These are phyloP conservation scores for Xylaria sp. DNA, from an alignment of 2,329 filamentous ascomycete species.

Conservation along the genomic window DNA sequence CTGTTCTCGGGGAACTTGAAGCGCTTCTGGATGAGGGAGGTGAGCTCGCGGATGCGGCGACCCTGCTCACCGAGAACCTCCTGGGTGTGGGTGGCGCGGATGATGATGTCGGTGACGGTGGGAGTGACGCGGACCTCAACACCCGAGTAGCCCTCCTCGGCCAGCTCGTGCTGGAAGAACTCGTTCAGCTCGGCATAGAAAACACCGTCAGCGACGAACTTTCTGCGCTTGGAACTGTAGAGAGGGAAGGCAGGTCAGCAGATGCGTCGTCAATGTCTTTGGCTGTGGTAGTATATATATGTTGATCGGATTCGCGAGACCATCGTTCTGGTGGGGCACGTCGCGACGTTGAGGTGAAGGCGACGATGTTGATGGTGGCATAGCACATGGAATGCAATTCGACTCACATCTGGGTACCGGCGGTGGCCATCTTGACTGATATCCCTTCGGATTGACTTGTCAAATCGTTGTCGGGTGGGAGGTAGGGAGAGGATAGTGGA, in stretches of 20 bases:
- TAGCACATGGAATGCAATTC: background rate
- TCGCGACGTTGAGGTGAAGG: slow-evolving; percentile 4
- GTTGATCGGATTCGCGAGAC: background rate
- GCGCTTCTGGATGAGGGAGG: slow-evolving; percentile 99
- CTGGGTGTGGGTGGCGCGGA: slow-evolving; percentile 99
- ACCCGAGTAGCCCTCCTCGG: slow-evolving; percentile 99
- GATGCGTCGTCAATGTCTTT: background rate
- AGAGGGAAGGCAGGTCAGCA: slow-evolving; percentile 21
- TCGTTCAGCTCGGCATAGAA: slow-evolving; percentile 99
- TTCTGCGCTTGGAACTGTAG: slow-evolving; percentile 80
- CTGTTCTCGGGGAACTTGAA: slow-evolving; percentile 99
- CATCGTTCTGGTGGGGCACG: slow-evolving; percentile 6
- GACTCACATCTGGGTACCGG: slow-evolving; percentile 58
- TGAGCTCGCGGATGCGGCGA: slow-evolving; percentile 99
- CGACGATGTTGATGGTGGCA: too few relatives aligned
- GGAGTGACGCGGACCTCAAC: slow-evolving; percentile 99
- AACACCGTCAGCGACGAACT: slow-evolving; percentile 96
- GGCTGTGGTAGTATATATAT: too few relatives aligned
- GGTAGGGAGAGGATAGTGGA: slow-evolving; percentile 18
- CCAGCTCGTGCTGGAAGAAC: slow-evolving; percentile 99
- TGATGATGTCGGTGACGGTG: slow-evolving; percentile 99
- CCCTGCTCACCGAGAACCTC: slow-evolving; percentile 99
- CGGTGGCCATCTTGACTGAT: slow-evolving; percentile 53
- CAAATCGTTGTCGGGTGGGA: slow-evolving; percentile 31
- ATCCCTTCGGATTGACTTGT: slow-evolving; percentile 33